Evolutionary conservation across 1,284 basidiomycete genomes (phyloP).

Genomic region (Agaricales sp.): DNA sequence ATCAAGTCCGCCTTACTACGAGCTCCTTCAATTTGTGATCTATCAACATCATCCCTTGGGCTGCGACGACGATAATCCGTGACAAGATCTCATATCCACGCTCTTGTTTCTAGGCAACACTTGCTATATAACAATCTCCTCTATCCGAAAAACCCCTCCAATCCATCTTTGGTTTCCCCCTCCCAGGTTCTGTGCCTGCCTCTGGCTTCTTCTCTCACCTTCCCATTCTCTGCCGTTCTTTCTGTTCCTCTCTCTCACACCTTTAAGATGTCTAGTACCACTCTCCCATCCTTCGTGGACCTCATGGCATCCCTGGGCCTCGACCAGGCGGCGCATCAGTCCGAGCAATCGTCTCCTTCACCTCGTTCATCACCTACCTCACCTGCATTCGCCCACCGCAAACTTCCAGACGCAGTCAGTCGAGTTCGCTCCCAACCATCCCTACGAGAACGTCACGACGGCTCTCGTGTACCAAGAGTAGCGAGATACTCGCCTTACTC

Average conservation of each 20-base stretch:
- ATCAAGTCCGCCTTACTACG: too few relatives aligned
- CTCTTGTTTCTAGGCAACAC: too few relatives aligned
- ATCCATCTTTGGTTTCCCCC: too few relatives aligned
- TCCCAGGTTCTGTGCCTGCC: too few relatives aligned
- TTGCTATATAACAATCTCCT: too few relatives aligned
- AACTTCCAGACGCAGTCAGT: constrained; percentile 26
- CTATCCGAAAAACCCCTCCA: constrained; percentile 13
- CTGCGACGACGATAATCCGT: too few relatives aligned
- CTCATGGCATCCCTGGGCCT: constrained; percentile 74
- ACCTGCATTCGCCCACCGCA: constrained; percentile 20
- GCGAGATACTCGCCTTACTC: constrained; percentile 59
- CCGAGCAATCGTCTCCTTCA: constrained; percentile 26
- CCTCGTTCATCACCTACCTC: constrained; percentile 25
- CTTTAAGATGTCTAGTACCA: constrained; percentile 40
- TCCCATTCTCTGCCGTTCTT: too few relatives aligned
- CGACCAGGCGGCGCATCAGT: constrained; percentile 28
- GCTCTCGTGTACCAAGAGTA: constrained; percentile 23
- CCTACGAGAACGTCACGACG: constrained; percentile 28
- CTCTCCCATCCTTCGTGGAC: constrained; percentile 75
- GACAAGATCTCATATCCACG: too few relatives aligned
- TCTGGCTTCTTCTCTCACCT: too few relatives aligned
- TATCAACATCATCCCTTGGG: too few relatives aligned
- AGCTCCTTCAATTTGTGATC: too few relatives aligned
- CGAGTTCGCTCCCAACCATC: constrained; percentile 33
- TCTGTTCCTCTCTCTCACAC: constrained; percentile 22